Base-by-base conservation (phyloP, 371 early-diverging fungal species). In the Lichtheimia hyalospora region DNA sequence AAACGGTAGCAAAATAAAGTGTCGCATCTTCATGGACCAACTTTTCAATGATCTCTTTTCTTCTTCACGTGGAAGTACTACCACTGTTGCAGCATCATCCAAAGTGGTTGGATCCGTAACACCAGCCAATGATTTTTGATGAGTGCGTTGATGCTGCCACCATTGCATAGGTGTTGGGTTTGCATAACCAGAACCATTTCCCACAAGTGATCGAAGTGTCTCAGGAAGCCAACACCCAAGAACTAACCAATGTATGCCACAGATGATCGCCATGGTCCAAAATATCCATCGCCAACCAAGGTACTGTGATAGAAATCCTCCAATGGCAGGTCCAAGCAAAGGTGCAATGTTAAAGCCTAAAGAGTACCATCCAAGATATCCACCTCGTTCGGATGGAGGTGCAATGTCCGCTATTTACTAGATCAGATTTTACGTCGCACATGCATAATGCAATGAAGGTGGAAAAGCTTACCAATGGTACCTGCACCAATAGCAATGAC, bases 401-500 rank as follows among this genome's bases (percentile, higher is more conserved):
- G 60, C 42, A 15, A 64, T 51, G 55, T 64, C 64, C 23, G 60
- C 64, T 64, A 52, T 52, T 42, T 20, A 28, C 28, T 10, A 5
- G 1, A 34, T 34, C 10, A 41, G 21, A 2, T 5, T 13, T 20
- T 5, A 13, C 16, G 16, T 25, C 25, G 5, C 25, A 25, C 25
- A 4, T 6, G 34, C 10, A n/a, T 44, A 10, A 46, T 46, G 25
- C 25, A 25, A 8, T 7, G 6, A 46, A n/a, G 10, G 18, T 8
- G 20, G 40, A 57, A n/a, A n/a, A n/a, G n/a, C 61, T 61, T 67
- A 49, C 86, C 81, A 14, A 90, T 81, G 8, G 85, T 79, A 0
- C 90, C 89, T 3, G 87, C 87, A 6, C 90, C 89, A 2, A 89
- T 81, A 2, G 88, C 77, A 23, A 87, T 75, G 0, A 85, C 86